These are phyloP conservation scores for Ganoderma boninense DNA, from an alignment of 1,284 basidiomycete genomes.

Conservation along the genomic window DNA sequence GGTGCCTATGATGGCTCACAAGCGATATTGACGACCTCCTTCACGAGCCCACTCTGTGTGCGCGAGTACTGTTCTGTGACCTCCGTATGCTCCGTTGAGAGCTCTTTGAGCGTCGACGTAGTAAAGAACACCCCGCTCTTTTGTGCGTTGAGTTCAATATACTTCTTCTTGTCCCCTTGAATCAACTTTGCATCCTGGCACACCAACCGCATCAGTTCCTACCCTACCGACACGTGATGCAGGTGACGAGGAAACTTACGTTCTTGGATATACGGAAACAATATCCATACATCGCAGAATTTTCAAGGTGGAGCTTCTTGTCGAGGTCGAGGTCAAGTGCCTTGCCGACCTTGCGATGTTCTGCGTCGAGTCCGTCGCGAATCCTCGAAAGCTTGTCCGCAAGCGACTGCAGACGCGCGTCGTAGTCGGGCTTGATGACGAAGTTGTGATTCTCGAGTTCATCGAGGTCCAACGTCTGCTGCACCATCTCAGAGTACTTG, in stretches of 20 bases:
- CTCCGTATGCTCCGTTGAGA: conserved; percentile 81
- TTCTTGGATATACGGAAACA: conserved; percentile 94
- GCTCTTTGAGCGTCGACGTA: conserved; percentile 79
- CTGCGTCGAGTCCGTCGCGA: conserved; percentile 85
- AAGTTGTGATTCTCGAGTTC: conserved; percentile 88
- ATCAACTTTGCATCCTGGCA: conserved; percentile 86
- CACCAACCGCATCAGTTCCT: conserved; percentile 13
- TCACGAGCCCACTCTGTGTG: conserved; percentile 87
- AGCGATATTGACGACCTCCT: conserved; percentile 93
- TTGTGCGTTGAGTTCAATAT: conserved; percentile 86
- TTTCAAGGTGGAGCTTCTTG: conserved; percentile 97
- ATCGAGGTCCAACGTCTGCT: conserved; percentile 93
- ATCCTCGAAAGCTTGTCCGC: conserved; percentile 70
- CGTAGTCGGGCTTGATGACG: conserved; percentile 94
- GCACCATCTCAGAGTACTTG: conserved; percentile 94
- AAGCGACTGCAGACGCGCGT: conserved; percentile 77
- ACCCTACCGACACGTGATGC: background rate
- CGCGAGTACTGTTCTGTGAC: conserved; percentile 75
- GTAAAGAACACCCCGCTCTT: conserved; percentile 95
- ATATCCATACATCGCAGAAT: conserved; percentile 91
- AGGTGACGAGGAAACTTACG: conserved; percentile 43
- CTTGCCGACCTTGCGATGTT: conserved; percentile 78
- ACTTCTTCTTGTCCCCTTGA: conserved; percentile 68
- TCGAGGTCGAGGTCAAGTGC: conserved; percentile 90
- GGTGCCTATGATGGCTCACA: conserved; percentile 56